Conservation (phyloP, 2,329 filamentous ascomycete genomes). For the Cordyceps farinosa region DNA sequence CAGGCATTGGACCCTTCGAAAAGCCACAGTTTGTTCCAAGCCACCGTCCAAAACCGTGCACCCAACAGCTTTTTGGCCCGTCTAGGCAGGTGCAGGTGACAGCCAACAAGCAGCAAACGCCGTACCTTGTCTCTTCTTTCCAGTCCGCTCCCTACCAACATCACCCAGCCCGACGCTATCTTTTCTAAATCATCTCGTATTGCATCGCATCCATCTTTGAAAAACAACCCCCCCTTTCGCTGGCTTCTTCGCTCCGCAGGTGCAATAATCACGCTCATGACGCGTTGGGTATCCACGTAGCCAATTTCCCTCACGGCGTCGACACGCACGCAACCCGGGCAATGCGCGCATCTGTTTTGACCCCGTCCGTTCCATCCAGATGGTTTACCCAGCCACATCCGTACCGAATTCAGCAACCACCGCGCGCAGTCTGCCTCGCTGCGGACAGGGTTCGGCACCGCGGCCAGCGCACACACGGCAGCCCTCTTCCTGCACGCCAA, state of each 20-base stretch:
- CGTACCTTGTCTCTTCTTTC: neutral
- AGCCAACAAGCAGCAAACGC: slow-evolving; percentile 11
- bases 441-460: neutral
- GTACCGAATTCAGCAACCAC: slow-evolving; percentile 1
- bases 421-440: slow-evolving; percentile 6
- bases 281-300: slow-evolving; percentile 15
- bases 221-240: neutral
- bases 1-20: neutral
- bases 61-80: slow-evolving; percentile 7
- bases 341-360: slow-evolving; percentile 5
- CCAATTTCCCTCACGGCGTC: slow-evolving; percentile 5
- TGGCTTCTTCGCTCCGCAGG: neutral
- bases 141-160: neutral
- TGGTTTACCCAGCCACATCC: neutral
- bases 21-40: neutral
- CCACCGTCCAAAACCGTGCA: slow-evolving; percentile 6
- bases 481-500: neutral
- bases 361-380: slow-evolving; percentile 11
- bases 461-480: neutral
- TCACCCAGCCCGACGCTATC: neutral
- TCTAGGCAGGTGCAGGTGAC: neutral
- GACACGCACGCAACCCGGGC: slow-evolving; percentile 5
- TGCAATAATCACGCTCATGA: slow-evolving; percentile 14
- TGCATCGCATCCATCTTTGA: neutral
- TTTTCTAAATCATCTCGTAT: neutral